A percentile compares a stretch with the other conserved stretches of the same genome.
phyloP scores from a whole-genome alignment of 2,329 filamentous ascomycete species.

The Penicillium sp. region DNA sequence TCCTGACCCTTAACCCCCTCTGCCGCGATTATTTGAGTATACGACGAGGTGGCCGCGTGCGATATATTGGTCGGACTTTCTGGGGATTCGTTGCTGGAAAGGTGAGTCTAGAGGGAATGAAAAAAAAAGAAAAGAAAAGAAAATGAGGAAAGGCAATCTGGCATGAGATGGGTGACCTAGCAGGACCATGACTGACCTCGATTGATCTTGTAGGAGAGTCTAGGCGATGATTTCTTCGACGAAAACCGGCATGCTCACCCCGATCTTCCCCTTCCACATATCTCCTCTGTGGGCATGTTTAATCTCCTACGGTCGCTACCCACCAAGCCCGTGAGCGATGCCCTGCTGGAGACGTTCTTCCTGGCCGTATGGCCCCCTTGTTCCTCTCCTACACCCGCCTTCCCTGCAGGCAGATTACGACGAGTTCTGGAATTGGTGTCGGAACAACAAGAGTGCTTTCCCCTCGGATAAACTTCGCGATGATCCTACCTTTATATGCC shows the following conservation, averaged over 20 bases:
- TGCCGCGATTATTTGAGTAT: not conserved
- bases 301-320: not conserved
- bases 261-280: not conserved
- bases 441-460: not conserved
- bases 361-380: not conserved
- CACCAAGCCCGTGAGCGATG: not conserved
- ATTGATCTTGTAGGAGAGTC: not conserved
- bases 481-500: constrained; percentile 6
- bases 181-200: not conserved
- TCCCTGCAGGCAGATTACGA: constrained; percentile 8
- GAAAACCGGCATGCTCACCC: not conserved
- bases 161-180: not conserved
- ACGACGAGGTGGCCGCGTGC: not conserved
- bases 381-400: constrained; percentile 3
- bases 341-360: not conserved
- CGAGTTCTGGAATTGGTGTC: constrained; percentile 10
- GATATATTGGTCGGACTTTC: not conserved
- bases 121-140: not conserved
- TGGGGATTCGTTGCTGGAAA: not conserved
- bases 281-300: not conserved
- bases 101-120: not conserved
- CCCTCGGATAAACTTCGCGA: not conserved
- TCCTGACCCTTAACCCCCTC: not conserved
- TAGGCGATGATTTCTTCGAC: not conserved
- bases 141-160: not conserved